A percentile compares a stretch with the other conserved stretches of the same genome.
phyloP scores from a whole-genome alignment of 106 monocot genomes.

The Dioscorea dumetorum region DNA sequence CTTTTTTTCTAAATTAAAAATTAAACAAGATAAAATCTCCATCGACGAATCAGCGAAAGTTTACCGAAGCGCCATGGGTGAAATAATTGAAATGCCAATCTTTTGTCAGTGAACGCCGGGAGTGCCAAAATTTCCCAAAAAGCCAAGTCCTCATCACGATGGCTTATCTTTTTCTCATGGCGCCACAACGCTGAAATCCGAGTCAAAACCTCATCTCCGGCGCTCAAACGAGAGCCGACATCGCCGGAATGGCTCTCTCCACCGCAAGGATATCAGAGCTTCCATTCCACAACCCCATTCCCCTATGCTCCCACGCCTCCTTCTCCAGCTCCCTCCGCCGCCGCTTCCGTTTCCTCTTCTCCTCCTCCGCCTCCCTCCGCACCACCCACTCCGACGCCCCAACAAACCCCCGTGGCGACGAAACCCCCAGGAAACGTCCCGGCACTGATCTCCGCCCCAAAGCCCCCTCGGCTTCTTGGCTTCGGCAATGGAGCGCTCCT shows the following conservation, averaged over 20 bases:
- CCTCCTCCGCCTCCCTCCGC: conserved; percentile 5
- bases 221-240: too few species aligned
- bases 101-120: too few species aligned
- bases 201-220: too few species aligned
- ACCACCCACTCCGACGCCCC: neutral
- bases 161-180: too few species aligned
- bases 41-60: too few species aligned
- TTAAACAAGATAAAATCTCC: too few species aligned
- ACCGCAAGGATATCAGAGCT: conserved; percentile 28
- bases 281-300: neutral
- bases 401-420: neutral
- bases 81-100: too few species aligned
- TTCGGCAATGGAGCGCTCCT: conserved; percentile 42
- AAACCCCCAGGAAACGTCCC: neutral
- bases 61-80: too few species aligned
- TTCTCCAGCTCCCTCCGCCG: conserved; percentile 2
- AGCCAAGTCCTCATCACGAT: too few species aligned
- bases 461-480: conserved; percentile 36
- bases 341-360: conserved; percentile 7
- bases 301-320: neutral
- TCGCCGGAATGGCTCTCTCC: conserved; percentile 11
- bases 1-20: too few species aligned
- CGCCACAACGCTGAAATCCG: too few species aligned
- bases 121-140: too few species aligned
- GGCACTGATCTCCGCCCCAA: neutral